Percentiles rank a stretch among this genome's conserved stretches.
Evolutionary conservation across 2,329 filamentous ascomycete genomes (phyloP).

Genomic region (Penicillium sp.): DNA sequence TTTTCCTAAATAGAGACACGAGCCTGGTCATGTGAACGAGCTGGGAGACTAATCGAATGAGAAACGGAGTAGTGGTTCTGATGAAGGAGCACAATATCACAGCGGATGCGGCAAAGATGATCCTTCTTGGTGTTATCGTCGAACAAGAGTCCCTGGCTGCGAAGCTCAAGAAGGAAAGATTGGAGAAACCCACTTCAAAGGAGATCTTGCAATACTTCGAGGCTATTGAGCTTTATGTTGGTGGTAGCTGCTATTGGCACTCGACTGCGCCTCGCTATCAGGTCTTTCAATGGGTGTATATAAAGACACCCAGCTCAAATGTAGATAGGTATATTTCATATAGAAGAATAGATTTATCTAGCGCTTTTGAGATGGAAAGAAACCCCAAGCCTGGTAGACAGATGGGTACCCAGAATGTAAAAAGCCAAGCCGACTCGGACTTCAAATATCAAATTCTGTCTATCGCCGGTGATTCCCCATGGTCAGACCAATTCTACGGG

Average conservation of each 20-base stretch:
- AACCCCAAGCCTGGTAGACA: no score
- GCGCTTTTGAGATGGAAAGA: not conserved
- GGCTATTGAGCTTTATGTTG: slow-evolving; percentile 5
- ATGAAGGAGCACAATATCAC: slow-evolving; percentile 1
- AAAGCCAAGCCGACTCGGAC: not conserved
- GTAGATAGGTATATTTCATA: not conserved
- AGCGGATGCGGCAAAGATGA: not conserved
- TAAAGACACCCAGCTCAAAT: not conserved
- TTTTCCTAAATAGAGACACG: no score
- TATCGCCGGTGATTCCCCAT: not conserved
- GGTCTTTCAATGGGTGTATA: not conserved
- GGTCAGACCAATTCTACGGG: no score
- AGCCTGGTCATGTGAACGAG: no score
- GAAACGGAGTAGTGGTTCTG: slow-evolving; percentile 8
- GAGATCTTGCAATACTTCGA: slow-evolving; percentile 3
- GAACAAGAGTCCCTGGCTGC: slow-evolving; percentile 8
- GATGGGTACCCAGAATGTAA: not conserved
- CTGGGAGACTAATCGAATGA: slow-evolving; percentile 2
- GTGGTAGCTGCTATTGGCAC: slow-evolving; percentile 4
- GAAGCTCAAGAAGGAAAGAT: not conserved
- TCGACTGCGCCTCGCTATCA: slow-evolving; percentile 1
- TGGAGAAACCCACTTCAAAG: not conserved
- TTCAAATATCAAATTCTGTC: not conserved
- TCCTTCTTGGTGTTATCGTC: slow-evolving; percentile 10
- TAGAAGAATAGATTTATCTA: not conserved